Conservation (phyloP, 495 filamentous ascomycete genomes). For the Acidomyces sp. region DNA sequence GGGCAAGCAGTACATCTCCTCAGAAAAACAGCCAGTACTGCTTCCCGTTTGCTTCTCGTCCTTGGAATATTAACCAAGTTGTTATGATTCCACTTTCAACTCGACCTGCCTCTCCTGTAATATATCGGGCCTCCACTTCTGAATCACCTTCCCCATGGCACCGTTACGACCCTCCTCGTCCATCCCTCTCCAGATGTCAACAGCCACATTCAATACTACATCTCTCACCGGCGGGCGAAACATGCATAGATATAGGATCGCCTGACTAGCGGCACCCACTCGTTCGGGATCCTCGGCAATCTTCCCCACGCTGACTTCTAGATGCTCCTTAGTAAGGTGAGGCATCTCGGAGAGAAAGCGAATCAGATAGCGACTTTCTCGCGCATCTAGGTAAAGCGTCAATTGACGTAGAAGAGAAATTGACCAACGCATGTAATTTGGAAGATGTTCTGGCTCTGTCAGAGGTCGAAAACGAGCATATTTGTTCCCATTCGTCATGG, state of each 20-base stretch:
- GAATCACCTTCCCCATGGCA: constrained; percentile 34
- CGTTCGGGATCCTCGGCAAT: constrained; percentile 82
- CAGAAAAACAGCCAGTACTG: too few relatives aligned
- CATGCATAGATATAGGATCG: constrained; percentile 65
- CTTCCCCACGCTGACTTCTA: constrained; percentile 60
- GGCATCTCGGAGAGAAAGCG: constrained; percentile 88
- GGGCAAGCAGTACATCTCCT: too few relatives aligned
- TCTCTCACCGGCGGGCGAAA: constrained; percentile 72
- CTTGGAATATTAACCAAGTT: too few relatives aligned
- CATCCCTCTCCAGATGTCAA: constrained; percentile 75
- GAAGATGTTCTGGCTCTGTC: background rate
- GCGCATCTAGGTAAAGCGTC: constrained; percentile 68
- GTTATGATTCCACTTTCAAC: background rate
- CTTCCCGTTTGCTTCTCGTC: too few relatives aligned
- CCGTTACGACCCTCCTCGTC: constrained; percentile 48
- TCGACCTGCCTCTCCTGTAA: constrained; percentile 20
- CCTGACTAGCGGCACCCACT: constrained; percentile 46
- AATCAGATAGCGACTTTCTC: constrained; percentile 81
- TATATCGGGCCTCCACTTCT: constrained; percentile 38
- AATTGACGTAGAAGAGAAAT: constrained; percentile 75
- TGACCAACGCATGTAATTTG: constrained; percentile 7
- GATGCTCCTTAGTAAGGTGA: constrained; percentile 52
- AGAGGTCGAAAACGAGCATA: background rate
- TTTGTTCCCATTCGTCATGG: background rate
- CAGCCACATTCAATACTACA: constrained; percentile 65